These are phyloP conservation scores for Boletus mariae DNA, from an alignment of 1,284 basidiomycete species.

Conservation along the genomic window DNA sequence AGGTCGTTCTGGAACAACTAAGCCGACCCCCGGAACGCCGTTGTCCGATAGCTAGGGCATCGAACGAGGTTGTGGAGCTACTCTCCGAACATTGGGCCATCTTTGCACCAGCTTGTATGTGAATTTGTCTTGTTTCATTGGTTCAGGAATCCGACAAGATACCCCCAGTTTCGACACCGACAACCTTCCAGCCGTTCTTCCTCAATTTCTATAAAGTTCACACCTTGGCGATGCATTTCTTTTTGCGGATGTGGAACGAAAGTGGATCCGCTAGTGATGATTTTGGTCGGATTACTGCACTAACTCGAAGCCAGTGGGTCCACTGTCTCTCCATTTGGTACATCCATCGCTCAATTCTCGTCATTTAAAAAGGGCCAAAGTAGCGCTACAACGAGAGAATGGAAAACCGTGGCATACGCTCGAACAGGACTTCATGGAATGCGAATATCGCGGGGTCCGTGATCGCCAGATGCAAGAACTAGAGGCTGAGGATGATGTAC, in stretches of 20 bases:
- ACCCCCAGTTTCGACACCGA: conserved; percentile 68
- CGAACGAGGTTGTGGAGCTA: conserved; percentile 83
- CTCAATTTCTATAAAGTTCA: conserved; percentile 86
- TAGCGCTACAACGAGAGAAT: conserved; percentile 75
- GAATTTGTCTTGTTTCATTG: neutral
- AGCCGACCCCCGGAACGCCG: conserved; percentile 73
- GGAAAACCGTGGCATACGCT: conserved; percentile 81
- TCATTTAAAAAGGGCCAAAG: conserved; percentile 56
- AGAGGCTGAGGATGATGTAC: conserved; percentile 86
- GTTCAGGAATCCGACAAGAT: conserved; percentile 19
- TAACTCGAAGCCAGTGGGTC: conserved; percentile 84
- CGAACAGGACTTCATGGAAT: conserved; percentile 80
- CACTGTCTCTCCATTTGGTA: conserved; percentile 1
- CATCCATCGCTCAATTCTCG: conserved; percentile 6
- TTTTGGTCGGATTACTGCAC: conserved; percentile 77
- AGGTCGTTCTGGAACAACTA: conserved; percentile 84
- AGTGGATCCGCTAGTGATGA: conserved; percentile 80
- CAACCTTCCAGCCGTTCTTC: conserved; percentile 87
- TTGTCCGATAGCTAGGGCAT: conserved; percentile 85
- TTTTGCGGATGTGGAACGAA: conserved; percentile 94
- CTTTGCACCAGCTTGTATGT: conserved; percentile 72
- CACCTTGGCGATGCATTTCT: conserved; percentile 80
- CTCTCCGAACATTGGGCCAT: conserved; percentile 86
- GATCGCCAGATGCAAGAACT: conserved; percentile 94
- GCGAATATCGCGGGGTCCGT: conserved; percentile 83